Evolutionary conservation across 139 green algal species (phyloP).

Genomic region (Chlorella sp.): DNA sequence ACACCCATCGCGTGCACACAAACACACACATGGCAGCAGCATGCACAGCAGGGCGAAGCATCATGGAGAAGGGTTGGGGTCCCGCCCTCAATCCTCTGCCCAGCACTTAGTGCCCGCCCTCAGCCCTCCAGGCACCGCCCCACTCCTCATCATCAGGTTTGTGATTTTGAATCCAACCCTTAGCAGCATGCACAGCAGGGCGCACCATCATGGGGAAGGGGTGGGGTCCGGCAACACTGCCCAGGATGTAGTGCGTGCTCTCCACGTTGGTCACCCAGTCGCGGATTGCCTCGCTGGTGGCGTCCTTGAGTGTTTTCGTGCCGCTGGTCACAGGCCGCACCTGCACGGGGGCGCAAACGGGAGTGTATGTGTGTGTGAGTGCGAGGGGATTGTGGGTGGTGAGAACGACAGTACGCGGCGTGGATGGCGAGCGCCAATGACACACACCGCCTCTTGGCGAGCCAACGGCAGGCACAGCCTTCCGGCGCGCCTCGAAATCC

Average conservation of each 20-base stretch:
- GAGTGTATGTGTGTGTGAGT: background rate
- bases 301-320: conserved; percentile 98
- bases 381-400: background rate
- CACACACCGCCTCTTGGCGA: background rate
- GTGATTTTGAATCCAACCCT: too few relatives aligned
- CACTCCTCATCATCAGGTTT: too few relatives aligned
- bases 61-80: background rate
- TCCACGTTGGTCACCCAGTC: conserved; percentile 99
- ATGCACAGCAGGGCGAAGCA: too few relatives aligned
- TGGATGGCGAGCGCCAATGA: too few relatives aligned
- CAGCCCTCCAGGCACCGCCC: background rate
- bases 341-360: background rate
- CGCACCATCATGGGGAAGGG: conserved; percentile 99
- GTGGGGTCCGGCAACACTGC: conserved; percentile 95
- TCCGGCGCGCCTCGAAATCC: too few relatives aligned
- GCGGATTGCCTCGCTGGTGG: conserved; percentile 96
- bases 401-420: background rate
- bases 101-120: background rate
- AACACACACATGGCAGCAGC: too few relatives aligned
- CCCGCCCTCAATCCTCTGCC: too few relatives aligned
- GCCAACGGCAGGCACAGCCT: too few relatives aligned
- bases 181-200: background rate
- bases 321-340: conserved; percentile 86
- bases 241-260: conserved; percentile 99
- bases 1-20: too few relatives aligned